These are phyloP conservation scores for Colletotrichum sidae DNA, from an alignment of 2,329 filamentous ascomycete species.

Conservation along the genomic window DNA sequence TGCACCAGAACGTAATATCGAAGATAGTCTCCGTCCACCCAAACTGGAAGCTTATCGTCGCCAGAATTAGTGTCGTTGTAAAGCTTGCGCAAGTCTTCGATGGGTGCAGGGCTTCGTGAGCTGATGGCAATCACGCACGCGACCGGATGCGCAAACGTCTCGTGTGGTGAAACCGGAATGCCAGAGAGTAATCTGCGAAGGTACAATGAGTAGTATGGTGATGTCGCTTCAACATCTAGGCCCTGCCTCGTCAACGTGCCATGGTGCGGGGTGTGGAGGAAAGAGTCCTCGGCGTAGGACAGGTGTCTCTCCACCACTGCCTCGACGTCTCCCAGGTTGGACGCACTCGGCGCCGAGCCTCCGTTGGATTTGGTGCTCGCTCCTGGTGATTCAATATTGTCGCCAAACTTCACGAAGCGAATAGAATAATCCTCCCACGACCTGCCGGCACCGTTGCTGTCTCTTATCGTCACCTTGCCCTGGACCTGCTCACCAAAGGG, in stretches of 20 bases:
- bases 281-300: constrained; percentile 76
- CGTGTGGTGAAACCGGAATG: constrained; percentile 82
- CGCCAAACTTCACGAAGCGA: constrained; percentile 81
- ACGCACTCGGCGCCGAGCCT: constrained; percentile 35
- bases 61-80: constrained; percentile 89
- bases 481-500: constrained; percentile 91
- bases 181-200: constrained; percentile 85
- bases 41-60: constrained; percentile 78
- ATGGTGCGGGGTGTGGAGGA: constrained; percentile 51
- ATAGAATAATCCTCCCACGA: constrained; percentile 91
- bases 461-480: constrained; percentile 89
- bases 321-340: constrained; percentile 75
- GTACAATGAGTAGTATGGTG: constrained; percentile 88
- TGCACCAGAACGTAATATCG: constrained; percentile 97
- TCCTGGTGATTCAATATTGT: constrained; percentile 65
- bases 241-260: constrained; percentile 54
- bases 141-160: constrained; percentile 95
- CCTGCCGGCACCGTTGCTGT: constrained; percentile 87
- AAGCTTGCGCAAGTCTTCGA: constrained; percentile 85
- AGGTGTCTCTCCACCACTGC: constrained; percentile 84
- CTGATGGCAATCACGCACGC: constrained; percentile 96
- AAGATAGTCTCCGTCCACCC: constrained; percentile 92
- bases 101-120: constrained; percentile 84
- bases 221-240: constrained; percentile 65
- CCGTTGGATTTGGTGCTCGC: constrained; percentile 48